Percentiles rank a stretch among this genome's conserved stretches.
Conservation (phyloP, 176 grass and related monocot species). For the Leersia perrieri region DNA sequence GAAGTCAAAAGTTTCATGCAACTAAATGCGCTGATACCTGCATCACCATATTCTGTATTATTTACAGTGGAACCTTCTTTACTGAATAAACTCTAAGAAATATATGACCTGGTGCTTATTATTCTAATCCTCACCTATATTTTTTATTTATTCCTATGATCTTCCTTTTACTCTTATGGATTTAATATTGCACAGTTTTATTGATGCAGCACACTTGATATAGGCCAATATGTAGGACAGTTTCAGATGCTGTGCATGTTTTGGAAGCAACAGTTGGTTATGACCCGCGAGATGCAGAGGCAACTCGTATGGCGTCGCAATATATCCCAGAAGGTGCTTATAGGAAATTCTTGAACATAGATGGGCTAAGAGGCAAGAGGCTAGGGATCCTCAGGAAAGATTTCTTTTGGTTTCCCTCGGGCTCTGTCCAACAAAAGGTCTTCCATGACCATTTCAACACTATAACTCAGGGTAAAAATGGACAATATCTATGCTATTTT, state of each 20-base stretch:
- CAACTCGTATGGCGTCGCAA: slow-evolving; percentile 44
- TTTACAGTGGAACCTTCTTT: neutral
- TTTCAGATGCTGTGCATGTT: slow-evolving; percentile 70
- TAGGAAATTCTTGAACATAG: slow-evolving; percentile 51
- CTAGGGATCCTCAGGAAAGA: slow-evolving; percentile 62
- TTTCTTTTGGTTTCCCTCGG: slow-evolving; percentile 47
- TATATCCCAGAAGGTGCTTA: slow-evolving; percentile 78
- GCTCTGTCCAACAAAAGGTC: slow-evolving; percentile 46
- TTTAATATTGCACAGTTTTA: neutral
- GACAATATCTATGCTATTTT: too few species aligned
- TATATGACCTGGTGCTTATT: neutral
- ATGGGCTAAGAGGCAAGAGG: slow-evolving; percentile 68
- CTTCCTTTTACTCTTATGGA: neutral
- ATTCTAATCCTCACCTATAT: neutral
- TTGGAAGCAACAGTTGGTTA: slow-evolving; percentile 76
- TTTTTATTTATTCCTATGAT: neutral
- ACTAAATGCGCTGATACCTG: neutral
- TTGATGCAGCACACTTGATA: neutral
- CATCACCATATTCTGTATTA: neutral
- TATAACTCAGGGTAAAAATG: too few species aligned
- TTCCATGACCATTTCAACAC: slow-evolving; percentile 62
- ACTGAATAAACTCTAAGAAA: neutral
- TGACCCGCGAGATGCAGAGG: slow-evolving; percentile 52
- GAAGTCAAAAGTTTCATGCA: neutral
- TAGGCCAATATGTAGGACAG: slow-evolving; percentile 69